Evolutionary conservation across 208 protist species (phyloP).

Genomic region (Leishmania arabica): DNA sequence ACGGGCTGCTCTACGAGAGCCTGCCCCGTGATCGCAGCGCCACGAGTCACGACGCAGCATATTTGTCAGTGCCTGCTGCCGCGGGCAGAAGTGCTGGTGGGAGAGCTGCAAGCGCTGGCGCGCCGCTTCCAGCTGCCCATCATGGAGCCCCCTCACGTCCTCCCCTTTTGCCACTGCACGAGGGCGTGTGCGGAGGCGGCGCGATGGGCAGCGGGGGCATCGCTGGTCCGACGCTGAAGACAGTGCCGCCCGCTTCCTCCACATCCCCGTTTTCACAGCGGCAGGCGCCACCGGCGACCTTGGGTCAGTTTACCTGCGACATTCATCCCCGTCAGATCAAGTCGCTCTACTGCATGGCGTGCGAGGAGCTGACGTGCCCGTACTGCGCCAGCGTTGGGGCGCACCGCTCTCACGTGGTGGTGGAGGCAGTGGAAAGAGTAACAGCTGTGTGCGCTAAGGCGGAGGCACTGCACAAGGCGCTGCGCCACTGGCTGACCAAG

Average conservation of each 20-base stretch:
- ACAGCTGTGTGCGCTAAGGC: slow-evolving; percentile 28
- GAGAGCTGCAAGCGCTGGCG: not conserved
- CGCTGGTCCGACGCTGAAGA: not conserved
- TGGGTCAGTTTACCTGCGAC: slow-evolving; percentile 41
- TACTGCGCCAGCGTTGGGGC: slow-evolving; percentile 69
- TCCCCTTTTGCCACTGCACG: not conserved
- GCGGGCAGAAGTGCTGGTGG: too few relatives aligned
- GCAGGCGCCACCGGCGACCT: slow-evolving; percentile 12
- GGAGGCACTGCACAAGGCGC: slow-evolving; percentile 48
- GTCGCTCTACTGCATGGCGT: slow-evolving; percentile 59
- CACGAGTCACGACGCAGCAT: not conserved
- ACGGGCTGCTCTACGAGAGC: slow-evolving; percentile 8
- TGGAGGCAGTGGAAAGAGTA: slow-evolving; percentile 36
- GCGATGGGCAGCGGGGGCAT: not conserved
- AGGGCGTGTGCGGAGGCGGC: not conserved
- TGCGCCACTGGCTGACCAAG: slow-evolving; percentile 48
- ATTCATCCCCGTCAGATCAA: slow-evolving; percentile 43
- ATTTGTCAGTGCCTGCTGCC: not conserved
- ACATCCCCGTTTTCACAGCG: not conserved
- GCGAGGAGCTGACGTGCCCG: slow-evolving; percentile 58
- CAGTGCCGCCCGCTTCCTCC: not conserved
- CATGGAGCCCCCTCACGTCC: not conserved
- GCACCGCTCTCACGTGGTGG: slow-evolving; percentile 58
- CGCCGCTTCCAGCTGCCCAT: too few relatives aligned
- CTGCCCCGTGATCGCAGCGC: not conserved